Evolutionary conservation across 441 rosid species (phyloP), one percentile per base, ranked within the genome.

Genomic region (Pelargonium citronellum): DNA sequence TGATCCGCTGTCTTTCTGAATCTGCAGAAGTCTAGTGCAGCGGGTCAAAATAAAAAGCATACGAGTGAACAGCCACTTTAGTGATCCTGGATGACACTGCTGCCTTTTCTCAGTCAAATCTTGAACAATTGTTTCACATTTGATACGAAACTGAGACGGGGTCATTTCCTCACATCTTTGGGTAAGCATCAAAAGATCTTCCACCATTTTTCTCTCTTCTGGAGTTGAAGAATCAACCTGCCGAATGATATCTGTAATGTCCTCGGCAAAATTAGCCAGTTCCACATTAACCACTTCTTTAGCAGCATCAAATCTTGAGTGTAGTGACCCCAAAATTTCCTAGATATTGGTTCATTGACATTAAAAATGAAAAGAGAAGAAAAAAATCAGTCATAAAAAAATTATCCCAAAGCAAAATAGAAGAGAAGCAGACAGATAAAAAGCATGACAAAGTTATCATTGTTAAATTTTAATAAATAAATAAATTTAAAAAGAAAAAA

Each of bases 21-120:
- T 89, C 81, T 85, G 86, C 76, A 91, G 80, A 67, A 89, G 78
- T 76, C 97, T 89, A 66, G 97, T 91, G 83, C 91, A 89, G 71
- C 91, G 89, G 64, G 95, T 91, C 87, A 91, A 75, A 78, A 91
- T 87, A 71, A 89, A 91, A 71, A 91, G 92, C 91, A 91, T 75
- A 67, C 89, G 87, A n/a, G 90, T 87, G 70, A 78, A 83, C 44
- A 89, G 80, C 91, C 92, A 86, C 86, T 87, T 91, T 72, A 87
- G 78, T 51, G 83, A 71, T 78, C 88, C 95, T 41, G 83, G 76
- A 79, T 82, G 87, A 75, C 92, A 87, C 69, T 79, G 83, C 75
- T 84, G 88, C 77, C 95, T 87, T 79, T 85, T 89, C 76, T 68
- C 84, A 8, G 89, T 87, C 68, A 91, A 82, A 67, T 84, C 88